Evolutionary conservation across 768 basidiomycete genomes (phyloP), one percentile per base, ranked within the genome.

Genomic region (Podaxis sp.): DNA sequence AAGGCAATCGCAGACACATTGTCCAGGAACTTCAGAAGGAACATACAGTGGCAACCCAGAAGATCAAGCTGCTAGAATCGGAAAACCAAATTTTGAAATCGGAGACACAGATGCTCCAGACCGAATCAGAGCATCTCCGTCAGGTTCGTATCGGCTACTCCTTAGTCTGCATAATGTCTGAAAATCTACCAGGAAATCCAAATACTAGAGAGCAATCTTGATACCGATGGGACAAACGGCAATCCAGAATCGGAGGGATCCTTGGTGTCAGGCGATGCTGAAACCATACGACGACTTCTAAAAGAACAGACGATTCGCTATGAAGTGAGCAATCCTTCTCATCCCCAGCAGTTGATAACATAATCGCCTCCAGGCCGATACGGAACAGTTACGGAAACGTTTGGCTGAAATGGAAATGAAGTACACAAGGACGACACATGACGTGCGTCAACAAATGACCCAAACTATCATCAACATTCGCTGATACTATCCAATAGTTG

Each of bases 21-120:
- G 86, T 97, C 22, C 89, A 93, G 70, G 91, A 94, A 67, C 79
- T 97, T 43, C 91, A 92, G 69, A 89, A 90, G 67, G 95, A 97
- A 74, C 91, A 86, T 67, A 70, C 85, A 2, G 75, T 80, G 25
- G 71, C 82, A 1, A 74, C 81, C 6, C 89, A 92, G 64, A 83
- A 83, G 63, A 86, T 85, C 71, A 87, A 89, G 68, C 71, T 88
- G n/a, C 71, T 95, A 47, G 86, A 88, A 71, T 84, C 88, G 11
- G 93, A 94, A 75, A 94, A 94, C 69, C 82, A 82, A 65, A 74
- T 88, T 12, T 77, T 95, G 40, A 68, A 82, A 27, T 80, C 86
- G 11, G 89, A 91, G 68, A 93, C 93, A 69, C 82, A 81, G 66
- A 73, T 88, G 15, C 77, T 94, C 38, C 68, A 82, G 33, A 79